A percentile compares a stretch with the other conserved stretches of the same genome.
Evolutionary conservation across 306 rosid genomes (phyloP).

Genomic region (Comarum palustre): DNA sequence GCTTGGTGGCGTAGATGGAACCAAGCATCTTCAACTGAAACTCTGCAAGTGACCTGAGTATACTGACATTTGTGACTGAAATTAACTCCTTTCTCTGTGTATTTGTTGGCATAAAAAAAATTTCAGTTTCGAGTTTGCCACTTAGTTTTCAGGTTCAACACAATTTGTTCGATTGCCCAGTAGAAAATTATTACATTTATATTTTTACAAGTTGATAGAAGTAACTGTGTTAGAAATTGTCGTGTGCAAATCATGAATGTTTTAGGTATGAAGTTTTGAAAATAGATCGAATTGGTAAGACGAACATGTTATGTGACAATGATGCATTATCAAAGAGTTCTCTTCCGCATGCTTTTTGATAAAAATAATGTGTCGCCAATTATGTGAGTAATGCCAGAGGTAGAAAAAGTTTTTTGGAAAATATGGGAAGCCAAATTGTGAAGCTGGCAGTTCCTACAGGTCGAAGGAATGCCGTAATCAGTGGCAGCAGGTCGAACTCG

Average conservation of each 20-base stretch:
- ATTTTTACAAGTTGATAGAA: neutral
- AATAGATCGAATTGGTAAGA: neutral
- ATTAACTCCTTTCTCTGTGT: neutral
- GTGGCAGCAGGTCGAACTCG: neutral
- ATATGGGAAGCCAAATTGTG: neutral
- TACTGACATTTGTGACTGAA: neutral
- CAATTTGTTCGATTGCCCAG: neutral
- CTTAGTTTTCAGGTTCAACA: neutral
- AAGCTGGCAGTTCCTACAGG: neutral
- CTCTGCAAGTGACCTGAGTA: neutral
- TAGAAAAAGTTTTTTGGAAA: neutral
- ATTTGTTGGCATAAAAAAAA: neutral
- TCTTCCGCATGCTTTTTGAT: neutral
- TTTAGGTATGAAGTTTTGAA: neutral
- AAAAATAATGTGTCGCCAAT: neutral
- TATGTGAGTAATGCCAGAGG: neutral
- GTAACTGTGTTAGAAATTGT: neutral
- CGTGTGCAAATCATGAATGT: neutral
- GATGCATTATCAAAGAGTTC: neutral
- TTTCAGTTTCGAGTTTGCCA: conserved; percentile 3
- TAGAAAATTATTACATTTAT: neutral
- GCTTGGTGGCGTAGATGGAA: conserved; percentile 28
- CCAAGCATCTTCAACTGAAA: conserved; percentile 29
- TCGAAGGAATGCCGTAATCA: conserved; percentile 10
- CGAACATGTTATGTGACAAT: neutral